phyloP scores from a whole-genome alignment of 2,329 filamentous ascomycete genomes.

The Coniochaeta pulveracea region DNA sequence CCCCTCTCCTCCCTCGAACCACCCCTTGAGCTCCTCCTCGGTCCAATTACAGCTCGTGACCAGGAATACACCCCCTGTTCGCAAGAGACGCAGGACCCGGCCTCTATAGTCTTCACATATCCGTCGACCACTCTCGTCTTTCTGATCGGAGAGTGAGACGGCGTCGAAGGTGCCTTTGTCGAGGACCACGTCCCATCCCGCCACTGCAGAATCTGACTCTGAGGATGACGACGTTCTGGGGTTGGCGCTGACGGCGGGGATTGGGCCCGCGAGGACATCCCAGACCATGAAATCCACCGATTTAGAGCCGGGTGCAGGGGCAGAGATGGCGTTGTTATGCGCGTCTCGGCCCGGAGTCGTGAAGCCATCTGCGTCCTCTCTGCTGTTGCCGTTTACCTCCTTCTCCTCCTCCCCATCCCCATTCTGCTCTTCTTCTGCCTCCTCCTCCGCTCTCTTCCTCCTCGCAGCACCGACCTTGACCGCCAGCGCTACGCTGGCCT shows the following conservation, averaged over 20 bases:
- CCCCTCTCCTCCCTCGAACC: slow-evolving; percentile 50
- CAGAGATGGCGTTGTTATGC: neutral
- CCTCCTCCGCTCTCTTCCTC: slow-evolving; percentile 6
- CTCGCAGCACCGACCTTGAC: slow-evolving; percentile 40
- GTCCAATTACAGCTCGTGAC: slow-evolving; percentile 99
- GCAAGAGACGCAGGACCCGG: slow-evolving; percentile 57
- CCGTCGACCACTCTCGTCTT: slow-evolving; percentile 39
- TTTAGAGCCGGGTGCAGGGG: neutral
- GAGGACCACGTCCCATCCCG: slow-evolving; percentile 80
- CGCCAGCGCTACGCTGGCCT: slow-evolving; percentile 63
- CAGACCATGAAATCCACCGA: slow-evolving; percentile 40
- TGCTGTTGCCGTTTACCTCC: neutral
- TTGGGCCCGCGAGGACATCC: slow-evolving; percentile 45
- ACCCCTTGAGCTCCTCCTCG: slow-evolving; percentile 67
- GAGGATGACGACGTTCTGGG: no score
- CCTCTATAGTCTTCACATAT: slow-evolving; percentile 66
- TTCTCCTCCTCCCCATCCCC: slow-evolving; percentile 14
- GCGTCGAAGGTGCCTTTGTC: slow-evolving; percentile 99
- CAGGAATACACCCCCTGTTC: slow-evolving; percentile 60
- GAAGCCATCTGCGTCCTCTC: neutral
- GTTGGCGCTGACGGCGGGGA: slow-evolving; percentile 18
- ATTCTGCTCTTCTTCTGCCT: slow-evolving; percentile 13
- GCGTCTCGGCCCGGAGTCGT: neutral
- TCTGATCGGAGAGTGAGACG: slow-evolving; percentile 60
- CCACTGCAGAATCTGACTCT: slow-evolving; percentile 5